Evolutionary conservation across 176 grass and related monocot genomes (phyloP).

Genomic region (Canna indica): DNA sequence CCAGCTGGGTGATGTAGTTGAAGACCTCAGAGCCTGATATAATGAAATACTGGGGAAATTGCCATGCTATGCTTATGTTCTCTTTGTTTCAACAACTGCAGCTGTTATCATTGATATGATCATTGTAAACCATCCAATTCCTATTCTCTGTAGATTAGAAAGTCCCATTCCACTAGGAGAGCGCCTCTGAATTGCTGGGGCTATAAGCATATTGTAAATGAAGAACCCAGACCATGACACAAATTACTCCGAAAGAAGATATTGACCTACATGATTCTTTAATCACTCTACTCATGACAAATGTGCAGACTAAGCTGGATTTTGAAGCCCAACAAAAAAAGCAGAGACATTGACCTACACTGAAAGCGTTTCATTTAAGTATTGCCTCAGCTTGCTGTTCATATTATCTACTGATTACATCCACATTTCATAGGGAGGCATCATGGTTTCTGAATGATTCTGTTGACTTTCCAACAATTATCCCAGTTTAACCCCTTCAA

Average conservation of each 20-base stretch:
- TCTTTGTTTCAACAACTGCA: constrained; percentile 41
- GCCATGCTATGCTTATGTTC: constrained; percentile 45
- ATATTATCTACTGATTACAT: background rate
- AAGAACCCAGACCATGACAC: constrained; percentile 19
- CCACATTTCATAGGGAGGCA: background rate
- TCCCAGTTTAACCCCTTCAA: background rate
- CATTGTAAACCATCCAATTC: constrained; percentile 61
- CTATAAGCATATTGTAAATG: constrained; percentile 3
- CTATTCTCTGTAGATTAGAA: constrained; percentile 67
- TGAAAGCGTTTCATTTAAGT: background rate
- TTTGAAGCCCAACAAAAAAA: too few relatives aligned
- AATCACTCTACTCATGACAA: too few relatives aligned
- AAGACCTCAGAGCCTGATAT: constrained; percentile 59
- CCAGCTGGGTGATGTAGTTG: constrained; percentile 61
- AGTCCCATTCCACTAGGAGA: constrained; percentile 14
- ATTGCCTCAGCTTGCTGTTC: too few relatives aligned
- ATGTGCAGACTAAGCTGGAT: background rate
- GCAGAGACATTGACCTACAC: background rate
- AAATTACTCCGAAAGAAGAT: constrained; percentile 11
- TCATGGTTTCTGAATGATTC: background rate
- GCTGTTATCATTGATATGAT: constrained; percentile 39
- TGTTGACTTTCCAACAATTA: background rate
- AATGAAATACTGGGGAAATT: constrained; percentile 66
- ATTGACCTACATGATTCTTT: too few relatives aligned
- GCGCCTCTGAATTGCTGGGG: background rate